A percentile compares a stretch with the other conserved stretches of the same genome.
Evolutionary conservation across 495 filamentous ascomycete genomes (phyloP).

Genomic region (Bathelium albidoporum): DNA sequence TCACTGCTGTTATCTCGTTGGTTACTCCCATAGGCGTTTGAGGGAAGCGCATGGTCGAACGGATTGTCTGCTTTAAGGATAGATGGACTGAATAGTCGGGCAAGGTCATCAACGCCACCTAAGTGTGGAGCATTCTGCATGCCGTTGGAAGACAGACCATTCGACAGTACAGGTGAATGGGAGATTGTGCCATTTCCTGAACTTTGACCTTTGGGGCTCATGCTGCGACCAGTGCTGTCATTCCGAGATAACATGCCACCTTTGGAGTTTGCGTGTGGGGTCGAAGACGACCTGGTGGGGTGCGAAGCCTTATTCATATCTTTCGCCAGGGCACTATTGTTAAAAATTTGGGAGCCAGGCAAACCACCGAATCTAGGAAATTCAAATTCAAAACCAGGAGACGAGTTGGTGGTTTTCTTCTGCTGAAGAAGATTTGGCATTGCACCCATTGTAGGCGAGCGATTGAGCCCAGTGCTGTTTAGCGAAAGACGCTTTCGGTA

Average conservation of each 20-base stretch:
- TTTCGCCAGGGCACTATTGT: constrained; percentile 8
- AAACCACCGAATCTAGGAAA: constrained; percentile 86
- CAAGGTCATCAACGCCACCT: constrained; percentile 17
- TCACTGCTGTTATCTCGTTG: constrained; percentile 31
- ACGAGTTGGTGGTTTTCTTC: constrained; percentile 15
- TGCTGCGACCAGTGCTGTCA: constrained; percentile 21
- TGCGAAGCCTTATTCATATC: not conserved
- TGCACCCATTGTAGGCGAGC: constrained; percentile 35
- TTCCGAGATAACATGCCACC: constrained; percentile 10
- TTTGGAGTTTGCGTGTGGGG: not conserved
- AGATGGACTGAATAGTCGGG: constrained; percentile 39
- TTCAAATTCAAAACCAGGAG: constrained; percentile 82
- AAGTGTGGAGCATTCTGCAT: constrained; percentile 12
- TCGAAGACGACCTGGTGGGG: not conserved
- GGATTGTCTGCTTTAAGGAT: constrained; percentile 33
- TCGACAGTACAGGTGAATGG: not conserved
- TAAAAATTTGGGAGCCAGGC: constrained; percentile 51
- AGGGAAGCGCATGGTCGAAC: constrained; percentile 24
- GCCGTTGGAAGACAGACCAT: constrained; percentile 13
- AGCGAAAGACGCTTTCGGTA: constrained; percentile 77
- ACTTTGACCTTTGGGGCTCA: constrained; percentile 24
- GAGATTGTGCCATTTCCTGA: not conserved
- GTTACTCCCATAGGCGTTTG: constrained; percentile 17
- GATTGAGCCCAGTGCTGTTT: constrained; percentile 34
- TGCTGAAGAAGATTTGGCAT: not conserved